Conservation (phyloP, 352 stramenopile species). For the Globisporangium middletonii region DNA sequence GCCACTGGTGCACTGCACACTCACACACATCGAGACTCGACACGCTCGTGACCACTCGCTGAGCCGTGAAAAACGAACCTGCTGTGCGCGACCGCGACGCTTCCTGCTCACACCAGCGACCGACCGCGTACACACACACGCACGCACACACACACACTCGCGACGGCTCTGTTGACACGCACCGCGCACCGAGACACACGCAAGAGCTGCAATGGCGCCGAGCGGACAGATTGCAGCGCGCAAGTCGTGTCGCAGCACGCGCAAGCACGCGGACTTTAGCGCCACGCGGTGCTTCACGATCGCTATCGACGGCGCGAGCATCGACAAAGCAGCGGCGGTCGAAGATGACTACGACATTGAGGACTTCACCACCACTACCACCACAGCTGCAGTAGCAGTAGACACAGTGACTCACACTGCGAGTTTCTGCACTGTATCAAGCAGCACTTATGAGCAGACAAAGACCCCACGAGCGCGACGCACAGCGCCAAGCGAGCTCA, state of each 20-base stretch:
- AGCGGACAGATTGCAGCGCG: slow-evolving; percentile 1
- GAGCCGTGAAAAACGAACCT: not conserved
- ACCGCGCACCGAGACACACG: not conserved
- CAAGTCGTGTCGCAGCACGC: not conserved
- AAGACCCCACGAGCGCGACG: not conserved
- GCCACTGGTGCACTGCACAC: no score
- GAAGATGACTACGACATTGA: slow-evolving; percentile 2
- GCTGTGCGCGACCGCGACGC: not conserved
- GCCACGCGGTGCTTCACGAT: slow-evolving; percentile 12
- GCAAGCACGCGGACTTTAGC: slow-evolving; percentile 9
- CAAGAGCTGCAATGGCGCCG: not conserved
- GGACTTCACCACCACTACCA: not conserved
- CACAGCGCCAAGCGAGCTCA: not conserved
- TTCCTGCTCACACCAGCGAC: not conserved
- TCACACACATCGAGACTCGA: no score
- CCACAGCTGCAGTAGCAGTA: not conserved
- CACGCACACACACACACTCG: not conserved
- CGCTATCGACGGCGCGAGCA: not conserved
- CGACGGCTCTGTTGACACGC: not conserved
- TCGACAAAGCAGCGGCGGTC: not conserved
- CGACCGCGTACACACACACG: not conserved
- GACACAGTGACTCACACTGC: not conserved
- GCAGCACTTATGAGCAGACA: no score
- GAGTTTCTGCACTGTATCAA: no score
- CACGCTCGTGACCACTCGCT: not conserved